A percentile compares a stretch with the other conserved stretches of the same genome.
phyloP scores from a whole-genome alignment of 164 flowering plant species.

The Vitis amurensis region DNA sequence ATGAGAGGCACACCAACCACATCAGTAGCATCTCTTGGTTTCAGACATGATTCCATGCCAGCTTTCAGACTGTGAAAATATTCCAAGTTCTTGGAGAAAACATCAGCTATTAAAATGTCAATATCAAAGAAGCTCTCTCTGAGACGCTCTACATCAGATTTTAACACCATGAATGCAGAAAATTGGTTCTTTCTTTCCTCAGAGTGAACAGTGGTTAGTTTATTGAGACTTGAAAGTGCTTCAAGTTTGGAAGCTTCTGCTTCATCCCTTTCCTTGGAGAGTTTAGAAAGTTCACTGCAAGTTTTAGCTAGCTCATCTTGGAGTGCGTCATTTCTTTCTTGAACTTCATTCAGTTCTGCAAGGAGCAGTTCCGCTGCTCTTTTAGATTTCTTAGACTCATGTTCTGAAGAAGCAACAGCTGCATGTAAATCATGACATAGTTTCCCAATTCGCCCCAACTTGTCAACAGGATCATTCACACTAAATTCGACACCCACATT shows the following conservation, averaged over 20 bases:
- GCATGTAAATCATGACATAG: conserved; percentile 46
- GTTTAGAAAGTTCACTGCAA: conserved; percentile 35
- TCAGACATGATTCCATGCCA: conserved; percentile 38
- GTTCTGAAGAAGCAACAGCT: conserved; percentile 49
- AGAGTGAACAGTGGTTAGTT: conserved; percentile 25
- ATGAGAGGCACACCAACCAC: conserved; percentile 20
- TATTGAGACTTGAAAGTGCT: conserved; percentile 55
- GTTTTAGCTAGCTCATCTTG: conserved; percentile 75
- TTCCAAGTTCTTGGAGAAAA: conserved; percentile 55
- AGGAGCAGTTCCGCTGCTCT: conserved; percentile 85
- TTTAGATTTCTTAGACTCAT: conserved; percentile 74
- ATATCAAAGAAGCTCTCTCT: conserved; percentile 40
- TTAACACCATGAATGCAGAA: conserved; percentile 39
- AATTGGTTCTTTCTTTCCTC: conserved; percentile 49
- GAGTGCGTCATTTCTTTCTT: conserved; percentile 84
- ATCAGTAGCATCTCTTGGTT: conserved; percentile 25
- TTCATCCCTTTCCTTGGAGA: conserved; percentile 52
- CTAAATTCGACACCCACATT: conserved; percentile 36
- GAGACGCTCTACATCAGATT: conserved; percentile 44
- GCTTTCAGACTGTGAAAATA: conserved; percentile 45
- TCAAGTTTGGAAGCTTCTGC: conserved; percentile 69
- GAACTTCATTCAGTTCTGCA: conserved; percentile 93
- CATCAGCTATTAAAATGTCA: conserved; percentile 31
- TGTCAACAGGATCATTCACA: conserved; percentile 58
- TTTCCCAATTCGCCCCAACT: conserved; percentile 48